Evolutionary conservation across 1,139 yeast species (phyloP), one percentile per base, ranked within the genome.

Genomic region (Chernovozyma sophiae-reginae): DNA sequence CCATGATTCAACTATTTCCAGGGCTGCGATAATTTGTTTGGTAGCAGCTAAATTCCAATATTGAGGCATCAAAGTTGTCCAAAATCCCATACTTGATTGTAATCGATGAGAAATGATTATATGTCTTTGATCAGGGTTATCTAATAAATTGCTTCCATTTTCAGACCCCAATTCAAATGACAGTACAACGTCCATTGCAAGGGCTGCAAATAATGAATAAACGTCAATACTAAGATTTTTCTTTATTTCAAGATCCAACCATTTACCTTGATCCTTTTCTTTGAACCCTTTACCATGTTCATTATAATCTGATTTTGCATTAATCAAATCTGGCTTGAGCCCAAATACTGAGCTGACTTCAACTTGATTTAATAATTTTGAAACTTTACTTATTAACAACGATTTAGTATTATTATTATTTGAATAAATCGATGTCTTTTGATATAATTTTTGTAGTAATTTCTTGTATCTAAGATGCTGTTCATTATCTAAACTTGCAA

Each of bases 141-240:
- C 45, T 29, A 77, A 50, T 30, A 75, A 56, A 34, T 65, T 53
- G 1, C 81, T 65, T 19, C 75, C 72, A 38, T 66, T 63, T 10
- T 60, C 58, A 0, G 55, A 46, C 0, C 90, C 90, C 42, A 80
- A 68, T 40, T 80, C 79, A 52, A 80, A 79, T 12, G 73, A 70
- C 2, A 82, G 72, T 1, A 81, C 79, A 4, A 78, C 81, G 47
- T 82, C 89, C 79, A 82, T 75, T 2, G 92, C 89, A 48, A 82
- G 64, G n/a, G 81, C 65, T 15, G 80, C 81, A 63, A 81, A 82
- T 15, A 82, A 53, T 12, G 77, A 68, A 48, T 77, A 79, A 1
- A 78, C 81, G 36, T 82, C 85, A 23, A 81, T 60, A 2, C 70
- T 70, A 34, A 65, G 45, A 36, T 59, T 62, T 5, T 38, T 22